These are phyloP conservation scores for Rhododendron ovatum DNA, from an alignment of 148 eudicot genomes.

Conservation along the genomic window DNA sequence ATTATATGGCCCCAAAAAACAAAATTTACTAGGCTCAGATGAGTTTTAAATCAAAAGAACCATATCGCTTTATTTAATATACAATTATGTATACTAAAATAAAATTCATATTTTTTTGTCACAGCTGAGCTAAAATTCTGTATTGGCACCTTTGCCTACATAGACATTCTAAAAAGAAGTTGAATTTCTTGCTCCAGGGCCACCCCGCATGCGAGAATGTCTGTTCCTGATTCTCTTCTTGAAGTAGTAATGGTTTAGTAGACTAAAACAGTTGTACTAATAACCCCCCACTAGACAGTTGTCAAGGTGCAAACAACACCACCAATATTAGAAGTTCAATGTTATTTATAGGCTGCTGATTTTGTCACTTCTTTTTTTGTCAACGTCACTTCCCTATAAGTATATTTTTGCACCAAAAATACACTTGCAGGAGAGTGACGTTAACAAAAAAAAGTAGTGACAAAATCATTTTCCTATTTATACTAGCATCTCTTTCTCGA, in stretches of 20 bases:
- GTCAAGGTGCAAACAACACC: background rate
- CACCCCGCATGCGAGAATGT: background rate
- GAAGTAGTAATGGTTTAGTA: background rate
- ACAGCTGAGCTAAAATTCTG: background rate
- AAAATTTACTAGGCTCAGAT: background rate
- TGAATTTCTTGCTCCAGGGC: background rate
- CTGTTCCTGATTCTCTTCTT: background rate
- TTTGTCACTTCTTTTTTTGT: too few species aligned
- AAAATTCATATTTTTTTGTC: too few species aligned
- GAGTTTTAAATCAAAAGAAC: background rate
- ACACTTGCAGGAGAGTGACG: too few species aligned
- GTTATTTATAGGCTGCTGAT: background rate
- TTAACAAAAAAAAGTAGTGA: too few species aligned
- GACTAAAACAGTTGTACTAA: background rate
- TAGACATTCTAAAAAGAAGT: background rate
- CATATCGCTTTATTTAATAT: background rate
- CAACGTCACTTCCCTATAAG: too few species aligned
- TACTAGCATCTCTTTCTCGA: background rate
- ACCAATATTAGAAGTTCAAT: background rate
- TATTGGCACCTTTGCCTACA: background rate
- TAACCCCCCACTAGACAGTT: background rate
- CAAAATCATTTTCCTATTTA: too few species aligned
- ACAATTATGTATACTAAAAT: too few species aligned
- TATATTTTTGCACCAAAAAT: too few species aligned
- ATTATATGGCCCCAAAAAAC: background rate